Evolutionary conservation across 2,329 filamentous ascomycete species (phyloP).

Genomic region (Aspergillus floridensis): DNA sequence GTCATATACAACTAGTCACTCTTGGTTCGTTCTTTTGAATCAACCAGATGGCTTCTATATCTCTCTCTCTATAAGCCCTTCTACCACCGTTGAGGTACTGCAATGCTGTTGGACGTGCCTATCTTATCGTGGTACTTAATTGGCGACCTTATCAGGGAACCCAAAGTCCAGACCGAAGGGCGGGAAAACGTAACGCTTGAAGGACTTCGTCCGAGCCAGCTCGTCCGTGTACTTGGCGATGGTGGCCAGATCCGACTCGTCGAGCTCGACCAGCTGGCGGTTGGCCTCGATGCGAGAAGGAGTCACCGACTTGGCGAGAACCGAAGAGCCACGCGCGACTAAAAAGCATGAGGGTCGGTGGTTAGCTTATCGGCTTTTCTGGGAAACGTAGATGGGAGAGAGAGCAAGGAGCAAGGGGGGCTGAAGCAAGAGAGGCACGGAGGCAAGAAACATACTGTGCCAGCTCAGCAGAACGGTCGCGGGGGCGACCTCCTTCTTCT

Average conservation of each 20-base stretch:
- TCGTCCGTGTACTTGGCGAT: constrained; percentile 39
- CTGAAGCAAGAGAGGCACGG: neutral
- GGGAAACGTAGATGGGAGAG: too few species aligned
- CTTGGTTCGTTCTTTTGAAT: neutral
- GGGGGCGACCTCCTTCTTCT: constrained; percentile 39
- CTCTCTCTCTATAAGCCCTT: too few species aligned
- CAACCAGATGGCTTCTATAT: too few species aligned
- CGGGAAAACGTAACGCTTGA: constrained; percentile 61
- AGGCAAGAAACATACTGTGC: constrained; percentile 35
- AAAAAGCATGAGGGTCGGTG: neutral
- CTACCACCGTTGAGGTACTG: neutral
- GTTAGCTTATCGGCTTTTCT: neutral
- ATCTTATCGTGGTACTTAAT: too few species aligned
- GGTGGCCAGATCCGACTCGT: constrained; percentile 36
- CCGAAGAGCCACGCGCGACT: constrained; percentile 41
- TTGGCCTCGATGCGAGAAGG: constrained; percentile 43
- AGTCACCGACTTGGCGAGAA: constrained; percentile 44
- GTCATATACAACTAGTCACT: neutral
- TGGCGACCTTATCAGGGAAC: constrained; percentile 62
- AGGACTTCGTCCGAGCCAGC: constrained; percentile 31
- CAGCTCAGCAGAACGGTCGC: constrained; percentile 45
- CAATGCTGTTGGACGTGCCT: neutral
- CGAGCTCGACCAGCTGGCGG: constrained; percentile 39
- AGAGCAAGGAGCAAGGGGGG: too few species aligned
- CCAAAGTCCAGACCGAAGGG: constrained; percentile 68